Percentiles rank a stretch among this genome's conserved stretches.
phyloP scores from a whole-genome alignment of 129 eudicot species.

The Lactuca sativa region DNA sequence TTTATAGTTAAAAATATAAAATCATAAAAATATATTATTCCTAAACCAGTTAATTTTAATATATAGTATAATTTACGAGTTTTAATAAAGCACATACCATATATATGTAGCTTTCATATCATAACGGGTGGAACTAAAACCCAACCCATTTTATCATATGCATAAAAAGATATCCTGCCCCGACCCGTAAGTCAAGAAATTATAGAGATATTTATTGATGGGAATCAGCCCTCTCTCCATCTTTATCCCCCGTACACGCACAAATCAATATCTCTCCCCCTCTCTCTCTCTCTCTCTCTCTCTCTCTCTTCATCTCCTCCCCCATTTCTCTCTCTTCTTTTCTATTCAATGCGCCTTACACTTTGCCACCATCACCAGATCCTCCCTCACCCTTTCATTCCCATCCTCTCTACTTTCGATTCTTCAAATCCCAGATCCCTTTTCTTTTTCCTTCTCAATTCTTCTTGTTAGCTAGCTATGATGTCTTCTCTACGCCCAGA shows the following conservation, averaged over 20 bases:
- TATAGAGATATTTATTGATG: not conserved
- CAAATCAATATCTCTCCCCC: conserved; percentile 5
- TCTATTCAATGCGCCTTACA: not conserved
- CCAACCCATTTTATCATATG: no score
- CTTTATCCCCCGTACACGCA: conserved; percentile 16
- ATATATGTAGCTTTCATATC: no score
- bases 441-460: not conserved
- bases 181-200: no score
- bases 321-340: conserved; percentile 13
- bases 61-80: no score
- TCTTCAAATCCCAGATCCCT: conserved; percentile 20
- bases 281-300: conserved; percentile 23
- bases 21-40: no score
- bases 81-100: no score
- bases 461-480: not conserved
- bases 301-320: conserved; percentile 31
- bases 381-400: conserved; percentile 1
- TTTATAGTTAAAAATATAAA: no score
- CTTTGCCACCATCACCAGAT: conserved; percentile 7
- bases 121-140: no score
- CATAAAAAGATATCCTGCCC: no score
- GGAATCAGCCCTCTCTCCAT: conserved; percentile 13
- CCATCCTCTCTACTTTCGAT: not conserved
- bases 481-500: conserved; percentile 50
- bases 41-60: no score